Evolutionary conservation across 352 stramenopile species (phyloP), one percentile per base, ranked within the genome.

Genomic region (Phytophthora pini): DNA sequence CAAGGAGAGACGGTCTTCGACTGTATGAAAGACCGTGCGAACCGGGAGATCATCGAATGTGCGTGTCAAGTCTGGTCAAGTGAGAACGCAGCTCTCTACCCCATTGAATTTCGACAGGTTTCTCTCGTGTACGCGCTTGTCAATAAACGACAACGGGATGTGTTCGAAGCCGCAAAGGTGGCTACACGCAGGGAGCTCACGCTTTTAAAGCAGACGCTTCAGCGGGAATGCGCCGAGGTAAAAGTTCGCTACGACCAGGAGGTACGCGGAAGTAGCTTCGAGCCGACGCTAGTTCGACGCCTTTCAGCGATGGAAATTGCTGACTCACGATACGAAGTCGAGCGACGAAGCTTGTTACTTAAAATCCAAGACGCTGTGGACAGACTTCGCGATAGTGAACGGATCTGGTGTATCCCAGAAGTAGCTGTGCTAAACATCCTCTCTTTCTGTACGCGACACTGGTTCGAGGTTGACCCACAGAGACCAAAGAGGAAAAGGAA

Each of bases 181-280:
- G 36, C 38, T 15, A 69, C 54, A 38, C 65, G 62, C 27, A 72
- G 71, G 29, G 66, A 87, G 9, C 53, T 89, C 15, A 50, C 63
- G 2, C 32, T 51, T 17, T 46, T 68, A 17, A 76, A 76, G 17
- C 63, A 76, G n/a, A 50, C 26, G 3, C 47, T 89, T 10, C 70
- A 83, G 17, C 73, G 83, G 4, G 63, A 73, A 38, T 70, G 76
- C 9, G 76, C 72, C 1, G 78, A 90, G 24, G 60, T 74, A 10
- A 88, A 85, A 68, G 72, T 92, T 46, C 67, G 65, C 48, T 89
- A 80, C 24, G 82, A 88, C 36, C 60, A 84, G 52, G 64, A 70
- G 6, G 38, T 76, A 12, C 65, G 67, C 1, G 38, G 27, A 29
- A 79, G 72, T 22, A 74, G 61, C 17, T 66, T 72, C 36, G 76